Evolutionary conservation across 257 asterid species (phyloP), one percentile per base, ranked within the genome.

Genomic region (Sherardia arvensis): DNA sequence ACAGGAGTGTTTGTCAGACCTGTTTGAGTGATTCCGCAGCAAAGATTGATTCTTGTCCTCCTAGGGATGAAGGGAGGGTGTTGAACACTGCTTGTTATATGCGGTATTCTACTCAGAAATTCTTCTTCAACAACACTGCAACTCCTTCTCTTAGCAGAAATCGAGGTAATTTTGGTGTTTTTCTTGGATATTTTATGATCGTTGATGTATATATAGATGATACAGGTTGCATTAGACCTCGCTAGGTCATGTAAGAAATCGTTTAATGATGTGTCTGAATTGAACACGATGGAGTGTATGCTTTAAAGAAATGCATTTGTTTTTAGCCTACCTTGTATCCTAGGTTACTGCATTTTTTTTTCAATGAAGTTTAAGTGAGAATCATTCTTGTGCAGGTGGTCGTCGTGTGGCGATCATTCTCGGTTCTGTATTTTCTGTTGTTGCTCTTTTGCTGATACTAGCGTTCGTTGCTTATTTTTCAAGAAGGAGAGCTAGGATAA

Each of bases 71-170:
- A 72, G 93, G 90, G 21, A 83, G 92, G 59, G 84, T 78, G 10
- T 70, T 87, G 63, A 84, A 87, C 72, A 69, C 90, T 29, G 95
- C 93, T 29, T 87, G 95, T 77, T 87, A 83, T 53, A 21, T 87
- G 59, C 83, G 90, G 67, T 87, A 83, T 70, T 87, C 95, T 3
- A 76, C 79, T 1, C 72, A 80, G 1, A 85, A 66, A 63, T 87
- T 87, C 71, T 87, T 87, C 71, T 87, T 74, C 71, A 73, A 83
- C 65, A 83, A 83, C 66, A 77, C 88, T 32, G 75, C 72, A 0
- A 63, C 29, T 56, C 76, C 76, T 69, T 25, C 75, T 1, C 27
- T 75, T 36, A 11, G 45, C 45, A 73, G 74, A 49, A 74, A 61
- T 68, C 77, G 77, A 72, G 95, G 95, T 86, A 30, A 72, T 49